Conservation (phyloP, 2,329 filamentous ascomycete genomes). For the Periconia sp. region DNA sequence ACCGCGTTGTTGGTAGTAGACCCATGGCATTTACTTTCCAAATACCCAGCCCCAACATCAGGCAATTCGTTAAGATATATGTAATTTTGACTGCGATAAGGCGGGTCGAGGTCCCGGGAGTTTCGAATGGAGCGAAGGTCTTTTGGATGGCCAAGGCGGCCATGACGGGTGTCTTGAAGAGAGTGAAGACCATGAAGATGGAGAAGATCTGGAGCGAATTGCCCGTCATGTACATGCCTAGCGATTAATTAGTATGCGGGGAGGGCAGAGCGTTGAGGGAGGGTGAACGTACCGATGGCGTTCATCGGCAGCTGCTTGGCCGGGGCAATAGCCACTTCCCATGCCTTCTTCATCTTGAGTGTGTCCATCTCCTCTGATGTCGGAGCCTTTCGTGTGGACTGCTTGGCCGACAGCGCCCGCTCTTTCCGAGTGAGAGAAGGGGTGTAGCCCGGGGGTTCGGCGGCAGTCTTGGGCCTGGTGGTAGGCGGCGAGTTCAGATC, state of each 20-base stretch:
- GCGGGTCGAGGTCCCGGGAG: slow-evolving; percentile 73
- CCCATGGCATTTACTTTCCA: slow-evolving; percentile 99
- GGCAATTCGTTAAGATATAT: slow-evolving; percentile 85
- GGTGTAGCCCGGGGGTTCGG: slow-evolving; percentile 86
- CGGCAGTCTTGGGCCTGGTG: slow-evolving; percentile 68
- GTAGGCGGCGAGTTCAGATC: slow-evolving; percentile 76
- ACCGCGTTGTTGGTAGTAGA: slow-evolving; percentile 91
- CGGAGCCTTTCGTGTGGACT: slow-evolving; percentile 66
- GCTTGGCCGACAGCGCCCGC: slow-evolving; percentile 41
- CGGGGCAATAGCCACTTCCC: slow-evolving; percentile 93
- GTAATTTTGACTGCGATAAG: slow-evolving; percentile 84
- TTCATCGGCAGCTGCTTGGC: slow-evolving; percentile 98
- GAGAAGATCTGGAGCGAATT: slow-evolving; percentile 98
- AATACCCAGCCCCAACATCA: slow-evolving; percentile 82
- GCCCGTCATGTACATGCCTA: slow-evolving; percentile 97
- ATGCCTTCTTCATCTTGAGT: slow-evolving; percentile 97
- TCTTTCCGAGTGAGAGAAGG: slow-evolving; percentile 51
- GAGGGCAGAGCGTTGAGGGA: neutral
- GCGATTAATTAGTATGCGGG: slow-evolving; percentile 7
- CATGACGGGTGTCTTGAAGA: slow-evolving; percentile 94
- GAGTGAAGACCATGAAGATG: slow-evolving; percentile 99
- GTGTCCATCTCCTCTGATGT: slow-evolving; percentile 89
- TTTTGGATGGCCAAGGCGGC: slow-evolving; percentile 82
- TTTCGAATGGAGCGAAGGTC: slow-evolving; percentile 91
- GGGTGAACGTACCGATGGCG: slow-evolving; percentile 70